These are phyloP conservation scores for Lagenidium giganteum DNA, from an alignment of 352 stramenopile species.

Conservation along the genomic window DNA sequence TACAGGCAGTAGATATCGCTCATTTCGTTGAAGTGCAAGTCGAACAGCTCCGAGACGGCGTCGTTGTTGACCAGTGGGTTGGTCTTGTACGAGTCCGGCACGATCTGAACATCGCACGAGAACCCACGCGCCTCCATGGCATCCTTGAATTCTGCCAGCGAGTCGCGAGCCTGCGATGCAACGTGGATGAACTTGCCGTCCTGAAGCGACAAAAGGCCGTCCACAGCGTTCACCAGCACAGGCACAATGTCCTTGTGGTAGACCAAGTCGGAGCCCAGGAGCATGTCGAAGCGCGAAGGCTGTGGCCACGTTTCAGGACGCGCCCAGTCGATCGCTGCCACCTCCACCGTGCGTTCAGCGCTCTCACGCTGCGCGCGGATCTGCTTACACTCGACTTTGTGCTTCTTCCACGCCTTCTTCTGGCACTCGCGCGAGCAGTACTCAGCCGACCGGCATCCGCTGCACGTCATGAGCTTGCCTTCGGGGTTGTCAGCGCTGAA, in stretches of 20 bases:
- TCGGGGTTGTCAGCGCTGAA: slow-evolving; percentile 81
- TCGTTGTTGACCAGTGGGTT: slow-evolving; percentile 76
- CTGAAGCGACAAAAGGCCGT: slow-evolving; percentile 33
- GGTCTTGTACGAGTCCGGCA: slow-evolving; percentile 76
- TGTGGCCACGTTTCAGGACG: slow-evolving; percentile 67
- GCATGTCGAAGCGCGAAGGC: slow-evolving; percentile 46
- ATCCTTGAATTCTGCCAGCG: slow-evolving; percentile 77
- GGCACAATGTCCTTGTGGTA: slow-evolving; percentile 83
- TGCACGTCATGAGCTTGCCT: slow-evolving; percentile 84
- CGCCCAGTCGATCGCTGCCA: slow-evolving; percentile 78
- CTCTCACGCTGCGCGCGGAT: slow-evolving; percentile 36
- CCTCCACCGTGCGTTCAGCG: slow-evolving; percentile 31
- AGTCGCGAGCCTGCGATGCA: slow-evolving; percentile 74
- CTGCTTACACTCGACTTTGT: slow-evolving; percentile 77
- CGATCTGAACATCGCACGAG: slow-evolving; percentile 49
- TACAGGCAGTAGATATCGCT: slow-evolving; percentile 86
- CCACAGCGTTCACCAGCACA: slow-evolving; percentile 73
- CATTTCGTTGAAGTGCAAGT: slow-evolving; percentile 89
- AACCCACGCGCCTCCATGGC: slow-evolving; percentile 72
- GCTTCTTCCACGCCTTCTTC: slow-evolving; percentile 82
- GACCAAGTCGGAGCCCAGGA: slow-evolving; percentile 82
- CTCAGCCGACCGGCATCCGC: slow-evolving; percentile 52
- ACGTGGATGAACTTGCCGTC: slow-evolving; percentile 73
- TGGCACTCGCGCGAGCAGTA: slow-evolving; percentile 86
- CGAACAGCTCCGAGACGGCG: slow-evolving; percentile 60